These are phyloP conservation scores for Sarocladiaceae sp. DNA, from an alignment of 2,329 filamentous ascomycete genomes.

Conservation along the genomic window DNA sequence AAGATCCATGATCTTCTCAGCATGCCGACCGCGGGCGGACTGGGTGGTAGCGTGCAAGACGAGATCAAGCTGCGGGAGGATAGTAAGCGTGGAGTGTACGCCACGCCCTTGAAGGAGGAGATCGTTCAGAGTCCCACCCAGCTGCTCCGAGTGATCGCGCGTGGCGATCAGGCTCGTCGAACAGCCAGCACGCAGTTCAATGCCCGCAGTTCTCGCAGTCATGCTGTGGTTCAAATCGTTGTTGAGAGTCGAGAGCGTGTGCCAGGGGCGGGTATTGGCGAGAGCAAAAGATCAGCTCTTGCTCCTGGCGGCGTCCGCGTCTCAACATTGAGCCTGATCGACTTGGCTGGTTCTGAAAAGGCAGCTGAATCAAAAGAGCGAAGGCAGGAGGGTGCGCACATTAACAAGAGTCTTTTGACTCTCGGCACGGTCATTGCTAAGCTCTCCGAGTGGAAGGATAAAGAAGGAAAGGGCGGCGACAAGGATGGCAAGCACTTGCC, in stretches of 20 bases:
- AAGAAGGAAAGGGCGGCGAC: constrained; percentile 63
- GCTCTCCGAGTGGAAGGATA: constrained; percentile 84
- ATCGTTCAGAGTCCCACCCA: constrained; percentile 98
- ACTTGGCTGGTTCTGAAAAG: constrained; percentile 92
- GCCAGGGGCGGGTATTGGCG: constrained; percentile 38
- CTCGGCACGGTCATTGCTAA: constrained; percentile 91
- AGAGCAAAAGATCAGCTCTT: constrained; percentile 59
- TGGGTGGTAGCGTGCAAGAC: constrained; percentile 59
- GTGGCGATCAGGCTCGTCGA: constrained; percentile 83
- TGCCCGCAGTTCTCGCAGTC: constrained; percentile 89
- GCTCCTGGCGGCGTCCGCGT: constrained; percentile 86
- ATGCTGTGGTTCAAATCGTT: constrained; percentile 97
- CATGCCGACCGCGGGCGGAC: constrained; percentile 54
- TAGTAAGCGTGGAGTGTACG: constrained; percentile 92
- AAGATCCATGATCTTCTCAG: constrained; percentile 91
- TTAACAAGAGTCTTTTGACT: constrained; percentile 96
- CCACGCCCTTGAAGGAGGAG: constrained; percentile 91
- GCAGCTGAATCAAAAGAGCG: constrained; percentile 94
- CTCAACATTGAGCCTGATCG: constrained; percentile 90
- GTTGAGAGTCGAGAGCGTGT: constrained; percentile 91
- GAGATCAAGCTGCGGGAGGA: constrained; percentile 98
- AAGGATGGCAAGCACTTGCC: constrained; percentile 90
- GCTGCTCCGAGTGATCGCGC: constrained; percentile 85
- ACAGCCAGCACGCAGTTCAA: constrained; percentile 97
- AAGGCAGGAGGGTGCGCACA: constrained; percentile 89